Base-by-base conservation (phyloP, 371 early-diverging fungal species). In the Mortierella polycephala region DNA sequence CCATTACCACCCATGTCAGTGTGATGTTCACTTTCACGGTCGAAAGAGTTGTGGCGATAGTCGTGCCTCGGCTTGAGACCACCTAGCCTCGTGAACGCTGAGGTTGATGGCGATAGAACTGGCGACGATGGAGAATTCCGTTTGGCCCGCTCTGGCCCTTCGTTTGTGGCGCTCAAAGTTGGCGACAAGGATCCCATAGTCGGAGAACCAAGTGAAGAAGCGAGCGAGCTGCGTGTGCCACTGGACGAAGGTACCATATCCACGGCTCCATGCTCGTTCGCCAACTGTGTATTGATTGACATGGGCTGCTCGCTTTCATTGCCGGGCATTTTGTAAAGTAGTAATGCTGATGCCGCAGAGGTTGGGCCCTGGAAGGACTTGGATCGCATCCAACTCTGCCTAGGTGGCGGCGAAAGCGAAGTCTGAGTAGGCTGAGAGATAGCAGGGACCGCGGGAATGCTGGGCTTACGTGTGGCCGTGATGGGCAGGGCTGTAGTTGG, bases 351-450 rank as follows among this genome's bases (percentile, higher is more conserved):
- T n/a, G 51, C 53, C 16, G 71, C 57, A 5, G 62, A 37, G 6
- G 66, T 52, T 7, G 64, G 21, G 42, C 68, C 65, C 55, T 76
- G 77, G 77, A 67, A 71, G 1, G 77, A 76, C 42, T 76, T 76
- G 39, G 77, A 67, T 11, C 77, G 63, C 0, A 52, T 45, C 77
- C 77, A 76, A 40, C 67, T 72, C 56, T 79, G 79, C 21, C 79
- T 69, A 9, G 79, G 79, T 8, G 79, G 79, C 10, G 79, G 79
- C 0, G 79, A 72, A 44, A 79, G 62, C 2, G 79, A 79, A 0
- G 69, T 66, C n/a, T 57, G 40, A 41, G 67, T 47, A 0, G 73
- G 73, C n/a, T 58, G 68, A 7, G 68, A 37, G 16, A 62, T 45
- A 7, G 41, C 42, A 16, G 57, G 66, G 14, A 39, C 59, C 37